Base-by-base conservation (phyloP, 1,284 basidiomycete genomes). In the Cryptococcus depauperatus region DNA sequence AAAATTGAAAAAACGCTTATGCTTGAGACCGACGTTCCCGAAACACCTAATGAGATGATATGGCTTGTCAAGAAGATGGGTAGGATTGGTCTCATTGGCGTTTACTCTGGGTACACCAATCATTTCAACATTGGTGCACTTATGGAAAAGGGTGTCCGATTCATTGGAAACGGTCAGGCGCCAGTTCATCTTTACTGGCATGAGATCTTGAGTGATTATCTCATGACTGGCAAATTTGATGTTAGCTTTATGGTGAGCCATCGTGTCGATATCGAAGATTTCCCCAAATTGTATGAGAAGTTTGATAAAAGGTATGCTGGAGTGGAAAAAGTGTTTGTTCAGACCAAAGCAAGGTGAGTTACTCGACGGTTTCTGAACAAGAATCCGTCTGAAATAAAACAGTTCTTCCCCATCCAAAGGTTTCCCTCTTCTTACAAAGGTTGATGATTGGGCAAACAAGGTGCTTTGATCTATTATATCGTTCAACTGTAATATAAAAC, bases 131-230 rank as follows among this genome's bases (percentile, higher is more conserved):
- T 68, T 32, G 66, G 64, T 22, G 80, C 83, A 0, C 59, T 87
- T 38, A 86, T 87, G 84, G 83, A 87, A 73, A 84, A 83, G 66
- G 70, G 69, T 13, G 69, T 83, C 16, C 71, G 81, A 52, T 71
- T 83, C 43, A 81, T 83, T 55, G 81, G 81, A 3, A 82, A 82
- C 55, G 81, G 82, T 2, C 70, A 72, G 56, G 83, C 83, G 0
- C 84, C 84, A 2, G 80, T 82, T 1, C 82, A 83, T 62, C 73
- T 76, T 42, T 85, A 84, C 70, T 85, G 83, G 82, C 71, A 83
- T 44, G 78, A 83, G 57, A 78, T 85, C 44, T 62, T 84, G 41
- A 68, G 82, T 57, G 64, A 69, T 34, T 71, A 71, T 52, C 58
- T 86, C 59, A 69, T 77, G 42, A 73, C 78, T 0, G 80, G 80